These are phyloP conservation scores for Curvularia eragrostidis DNA, from an alignment of 2,329 filamentous ascomycete species.

Conservation along the genomic window DNA sequence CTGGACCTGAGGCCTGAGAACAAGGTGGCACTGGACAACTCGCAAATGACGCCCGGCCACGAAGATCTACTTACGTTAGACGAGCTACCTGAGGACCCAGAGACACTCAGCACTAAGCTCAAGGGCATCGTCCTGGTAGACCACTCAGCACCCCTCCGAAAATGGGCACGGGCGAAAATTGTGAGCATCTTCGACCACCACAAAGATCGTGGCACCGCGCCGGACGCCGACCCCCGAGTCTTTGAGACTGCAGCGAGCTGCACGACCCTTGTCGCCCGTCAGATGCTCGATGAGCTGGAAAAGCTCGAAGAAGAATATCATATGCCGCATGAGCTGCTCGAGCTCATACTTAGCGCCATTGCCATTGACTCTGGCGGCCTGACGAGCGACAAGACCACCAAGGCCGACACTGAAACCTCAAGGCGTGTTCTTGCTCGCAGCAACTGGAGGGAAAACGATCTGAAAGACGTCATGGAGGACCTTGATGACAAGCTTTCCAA, in stretches of 20 bases:
- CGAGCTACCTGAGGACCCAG: conserved; percentile 56
- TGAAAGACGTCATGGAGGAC: conserved; percentile 53
- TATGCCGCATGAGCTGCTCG: conserved; percentile 58
- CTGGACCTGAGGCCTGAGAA: conserved; percentile 59
- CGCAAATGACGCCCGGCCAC: conserved; percentile 56
- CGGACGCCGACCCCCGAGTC: conserved; percentile 53
- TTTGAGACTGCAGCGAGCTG: conserved; percentile 56
- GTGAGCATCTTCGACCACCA: conserved; percentile 58
- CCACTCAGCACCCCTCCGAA: conserved; percentile 52
- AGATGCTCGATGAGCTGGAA: conserved; percentile 57
- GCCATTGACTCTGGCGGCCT: conserved; percentile 57
- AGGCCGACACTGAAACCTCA: conserved; percentile 50
- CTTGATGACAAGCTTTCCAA: conserved; percentile 50
- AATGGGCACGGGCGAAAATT: conserved; percentile 55
- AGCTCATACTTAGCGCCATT: conserved; percentile 56
- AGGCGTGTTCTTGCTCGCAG: conserved; percentile 52
- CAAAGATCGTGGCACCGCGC: conserved; percentile 52
- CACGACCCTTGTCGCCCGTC: conserved; percentile 55
- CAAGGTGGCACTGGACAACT: conserved; percentile 54
- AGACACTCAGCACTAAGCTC: conserved; percentile 53
- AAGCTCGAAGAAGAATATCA: conserved; percentile 55
- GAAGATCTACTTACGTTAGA: conserved; percentile 57
- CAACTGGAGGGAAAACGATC: conserved; percentile 50
- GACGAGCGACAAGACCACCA: conserved; percentile 44
- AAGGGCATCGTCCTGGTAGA: conserved; percentile 57